Evolutionary conservation across 2,329 filamentous ascomycete genomes (phyloP).

Genomic region (Claviceps humidiphila): DNA sequence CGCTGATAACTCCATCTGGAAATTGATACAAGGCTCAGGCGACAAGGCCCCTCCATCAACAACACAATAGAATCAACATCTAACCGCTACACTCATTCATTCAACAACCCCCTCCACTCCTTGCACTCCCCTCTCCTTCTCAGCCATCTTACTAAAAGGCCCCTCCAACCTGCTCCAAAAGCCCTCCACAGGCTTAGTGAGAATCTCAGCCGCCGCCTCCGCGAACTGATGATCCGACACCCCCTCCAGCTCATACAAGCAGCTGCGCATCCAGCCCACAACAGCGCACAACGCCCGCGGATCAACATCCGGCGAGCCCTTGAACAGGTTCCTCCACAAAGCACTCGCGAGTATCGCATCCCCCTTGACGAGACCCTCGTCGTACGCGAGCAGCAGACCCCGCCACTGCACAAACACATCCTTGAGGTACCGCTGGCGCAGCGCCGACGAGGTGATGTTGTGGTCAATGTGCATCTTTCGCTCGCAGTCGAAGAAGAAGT

Average conservation of each 20-base stretch:
- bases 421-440: constrained; percentile 59
- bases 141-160: constrained; percentile 17
- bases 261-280: constrained; percentile 42
- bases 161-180: constrained; percentile 32
- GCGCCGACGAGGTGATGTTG: constrained; percentile 45
- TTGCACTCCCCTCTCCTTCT: background rate
- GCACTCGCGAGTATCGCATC: constrained; percentile 69
- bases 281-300: constrained; percentile 37
- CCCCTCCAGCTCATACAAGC: constrained; percentile 34
- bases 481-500: constrained; percentile 87
- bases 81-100: background rate
- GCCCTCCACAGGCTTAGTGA: constrained; percentile 23
- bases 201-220: constrained; percentile 18
- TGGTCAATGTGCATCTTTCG: constrained; percentile 72
- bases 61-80: too few species aligned
- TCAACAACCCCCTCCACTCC: background rate
- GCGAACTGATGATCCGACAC: constrained; percentile 31
- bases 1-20: too few species aligned
- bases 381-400: constrained; percentile 70
- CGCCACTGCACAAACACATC: constrained; percentile 92
- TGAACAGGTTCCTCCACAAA: constrained; percentile 88
- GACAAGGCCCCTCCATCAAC: too few species aligned
- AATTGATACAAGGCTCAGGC: too few species aligned
- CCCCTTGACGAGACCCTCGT: constrained; percentile 65
- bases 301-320: constrained; percentile 46